A percentile compares a stretch with the other conserved stretches of the same genome.
phyloP scores from a whole-genome alignment of 257 asterid species.

The Solanum appendiculatum region DNA sequence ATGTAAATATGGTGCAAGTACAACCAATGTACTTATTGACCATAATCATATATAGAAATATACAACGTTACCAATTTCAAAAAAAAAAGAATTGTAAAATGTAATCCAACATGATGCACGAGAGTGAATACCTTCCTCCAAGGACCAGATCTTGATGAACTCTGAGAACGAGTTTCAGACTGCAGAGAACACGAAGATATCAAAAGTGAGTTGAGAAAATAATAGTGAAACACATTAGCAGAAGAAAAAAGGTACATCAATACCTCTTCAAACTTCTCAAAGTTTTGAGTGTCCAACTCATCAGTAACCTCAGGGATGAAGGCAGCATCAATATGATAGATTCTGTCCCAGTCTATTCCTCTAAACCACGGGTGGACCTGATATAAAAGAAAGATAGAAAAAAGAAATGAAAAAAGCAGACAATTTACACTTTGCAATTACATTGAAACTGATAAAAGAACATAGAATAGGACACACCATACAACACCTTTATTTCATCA shows the following conservation, averaged over 20 bases:
- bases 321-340: slow-evolving; percentile 85
- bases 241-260: not conserved
- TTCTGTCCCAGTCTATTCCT: slow-evolving; percentile 70
- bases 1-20: not conserved
- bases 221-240: not conserved
- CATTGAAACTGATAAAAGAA: slow-evolving; percentile 15
- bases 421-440: slow-evolving; percentile 9
- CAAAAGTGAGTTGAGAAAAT: not conserved
- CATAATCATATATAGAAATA: too few species aligned
- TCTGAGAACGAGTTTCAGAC: slow-evolving; percentile 53
- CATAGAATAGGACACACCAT: slow-evolving; percentile 33
- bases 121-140: slow-evolving; percentile 79
- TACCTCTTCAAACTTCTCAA: slow-evolving; percentile 95
- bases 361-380: slow-evolving; percentile 85
- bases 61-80: not conserved
- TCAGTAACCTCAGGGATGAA: slow-evolving; percentile 89
- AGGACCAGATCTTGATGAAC: slow-evolving; percentile 80
- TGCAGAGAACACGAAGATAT: slow-evolving; percentile 21
- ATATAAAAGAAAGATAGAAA: slow-evolving; percentile 6
- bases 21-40: not conserved
- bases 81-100: not conserved
- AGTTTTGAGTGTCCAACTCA: slow-evolving; percentile 93
- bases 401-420: not conserved
- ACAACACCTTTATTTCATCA: slow-evolving; percentile 81
- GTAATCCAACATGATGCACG: not conserved